Base-by-base conservation (phyloP, 495 filamentous ascomycete genomes). In the Polyplosphaeria fusca region DNA sequence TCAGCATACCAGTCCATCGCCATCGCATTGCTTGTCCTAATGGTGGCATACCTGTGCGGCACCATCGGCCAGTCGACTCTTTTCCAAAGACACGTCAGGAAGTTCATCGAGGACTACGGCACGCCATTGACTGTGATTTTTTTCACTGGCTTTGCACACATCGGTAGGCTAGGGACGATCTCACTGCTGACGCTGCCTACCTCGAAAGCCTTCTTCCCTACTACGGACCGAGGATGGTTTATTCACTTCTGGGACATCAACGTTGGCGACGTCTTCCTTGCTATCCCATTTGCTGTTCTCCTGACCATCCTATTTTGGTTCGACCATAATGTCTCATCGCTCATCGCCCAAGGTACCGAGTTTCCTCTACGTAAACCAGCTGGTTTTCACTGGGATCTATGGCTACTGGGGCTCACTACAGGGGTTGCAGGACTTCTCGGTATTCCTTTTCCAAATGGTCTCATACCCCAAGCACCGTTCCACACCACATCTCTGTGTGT, bases 381-480 rank as follows among this genome's bases (percentile, higher is more conserved):
- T 27, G 91, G 91, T 9, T 96, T 96, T 69, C 91, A 96, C 75
- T 96, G 91, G 91, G 91, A 96, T 63, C 68, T 96, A 45, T 96
- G 93, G 77, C 82, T 96, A 24, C 83, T 96, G 1, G 92, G 92
- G 13, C 73, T 90, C 12, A 96, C 92, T 3, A 95, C 91, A 0
- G 86, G 86, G 49, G 71, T 96, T 16, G 85, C 86, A 14, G 92
- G 91, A 5, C 72, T 97, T 7, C 75, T 96, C 19, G 92, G 92
- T 3, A 79, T 97, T 25, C 92, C 92, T 14, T 86, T 91, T 59
- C 92, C 91, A 24, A 96, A 96, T 67, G 92, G 92, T 4, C 84
- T 97, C 19, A 68, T 74, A 25, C 72, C 72, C 0, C 92, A 97
- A 72, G 92, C 91, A 0, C 92, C 92, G 2, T 94, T 96, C 74